These are phyloP conservation scores for Phaeotremella fagi DNA, from an alignment of 768 basidiomycete genomes.

Conservation along the genomic window DNA sequence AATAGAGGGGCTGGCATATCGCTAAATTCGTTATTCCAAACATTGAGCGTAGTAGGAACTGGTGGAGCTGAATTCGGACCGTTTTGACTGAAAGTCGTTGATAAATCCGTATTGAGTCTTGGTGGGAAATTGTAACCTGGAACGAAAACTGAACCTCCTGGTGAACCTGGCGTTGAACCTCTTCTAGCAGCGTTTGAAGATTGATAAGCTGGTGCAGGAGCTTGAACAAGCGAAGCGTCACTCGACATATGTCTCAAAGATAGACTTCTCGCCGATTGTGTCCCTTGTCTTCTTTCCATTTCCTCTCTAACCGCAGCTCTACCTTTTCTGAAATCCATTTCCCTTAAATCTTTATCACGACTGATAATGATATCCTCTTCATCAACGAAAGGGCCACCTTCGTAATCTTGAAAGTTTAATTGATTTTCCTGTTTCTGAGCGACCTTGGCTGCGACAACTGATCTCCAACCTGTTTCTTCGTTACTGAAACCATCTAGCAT, in stretches of 20 bases:
- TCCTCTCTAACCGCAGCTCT: constrained; percentile 23
- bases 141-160: constrained; percentile 17
- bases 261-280: not conserved
- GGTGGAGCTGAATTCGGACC: not conserved
- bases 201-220: not conserved
- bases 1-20: not conserved
- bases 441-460: not conserved
- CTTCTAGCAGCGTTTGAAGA: not conserved
- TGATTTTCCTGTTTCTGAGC: not conserved
- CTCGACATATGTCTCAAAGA: constrained; percentile 3
- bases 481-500: constrained; percentile 11
- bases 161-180: not conserved
- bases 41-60: not conserved
- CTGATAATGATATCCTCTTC: constrained; percentile 15
- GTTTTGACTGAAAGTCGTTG: not conserved
- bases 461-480: not conserved
- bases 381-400: not conserved
- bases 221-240: constrained; percentile 1
- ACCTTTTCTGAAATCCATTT: constrained; percentile 37
- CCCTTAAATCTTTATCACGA: constrained; percentile 25
- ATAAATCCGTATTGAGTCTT: constrained; percentile 1
- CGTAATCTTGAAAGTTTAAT: not conserved
- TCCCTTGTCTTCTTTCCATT: constrained; percentile 17
- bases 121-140: constrained; percentile 34
- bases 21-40: not conserved